Percentiles rank a stretch among this genome's conserved stretches.
Conservation (phyloP, 352 stramenopile genomes). For the Plasmopara viticola region DNA sequence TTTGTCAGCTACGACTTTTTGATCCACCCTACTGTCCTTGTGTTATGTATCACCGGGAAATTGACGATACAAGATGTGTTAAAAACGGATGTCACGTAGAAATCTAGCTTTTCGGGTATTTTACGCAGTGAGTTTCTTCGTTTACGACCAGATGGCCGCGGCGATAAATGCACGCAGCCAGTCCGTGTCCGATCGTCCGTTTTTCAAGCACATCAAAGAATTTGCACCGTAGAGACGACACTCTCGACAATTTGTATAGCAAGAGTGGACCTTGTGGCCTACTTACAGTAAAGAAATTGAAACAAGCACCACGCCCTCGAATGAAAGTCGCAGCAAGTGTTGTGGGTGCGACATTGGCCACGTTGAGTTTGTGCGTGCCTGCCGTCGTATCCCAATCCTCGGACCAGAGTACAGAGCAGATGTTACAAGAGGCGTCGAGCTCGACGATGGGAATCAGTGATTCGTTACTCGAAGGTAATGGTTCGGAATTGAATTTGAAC, state of each 20-base stretch:
- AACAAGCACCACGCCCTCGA: conserved; percentile 8
- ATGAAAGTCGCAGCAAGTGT: conserved; percentile 26
- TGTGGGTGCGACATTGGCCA: conserved; percentile 16
- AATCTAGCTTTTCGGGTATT: no score
- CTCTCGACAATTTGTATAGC: conserved; percentile 18
- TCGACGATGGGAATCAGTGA: conserved; percentile 11
- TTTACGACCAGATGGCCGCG: no score
- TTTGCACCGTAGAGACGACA: conserved; percentile 20
- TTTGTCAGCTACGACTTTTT: no score
- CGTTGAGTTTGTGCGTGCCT: conserved; percentile 5
- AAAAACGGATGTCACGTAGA: no score
- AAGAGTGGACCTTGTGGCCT: conserved; percentile 13
- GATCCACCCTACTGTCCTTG: no score
- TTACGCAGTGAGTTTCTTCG: no score
- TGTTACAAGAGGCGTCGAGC: conserved; percentile 1
- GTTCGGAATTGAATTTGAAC: not conserved
- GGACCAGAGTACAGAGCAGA: conserved; percentile 11
- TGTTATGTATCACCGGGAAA: no score
- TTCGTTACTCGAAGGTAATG: conserved; percentile 7
- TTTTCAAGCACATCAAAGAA: conserved; percentile 19
- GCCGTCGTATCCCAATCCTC: conserved; percentile 4
- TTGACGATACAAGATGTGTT: no score
- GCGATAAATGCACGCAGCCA: no score
- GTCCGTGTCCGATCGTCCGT: not conserved
- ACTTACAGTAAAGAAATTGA: conserved; percentile 25